A percentile compares a stretch with the other conserved stretches of the same genome.
Evolutionary conservation across 805 yeast genomes (phyloP).

Genomic region (Metschnikowia baotianmanensis): DNA sequence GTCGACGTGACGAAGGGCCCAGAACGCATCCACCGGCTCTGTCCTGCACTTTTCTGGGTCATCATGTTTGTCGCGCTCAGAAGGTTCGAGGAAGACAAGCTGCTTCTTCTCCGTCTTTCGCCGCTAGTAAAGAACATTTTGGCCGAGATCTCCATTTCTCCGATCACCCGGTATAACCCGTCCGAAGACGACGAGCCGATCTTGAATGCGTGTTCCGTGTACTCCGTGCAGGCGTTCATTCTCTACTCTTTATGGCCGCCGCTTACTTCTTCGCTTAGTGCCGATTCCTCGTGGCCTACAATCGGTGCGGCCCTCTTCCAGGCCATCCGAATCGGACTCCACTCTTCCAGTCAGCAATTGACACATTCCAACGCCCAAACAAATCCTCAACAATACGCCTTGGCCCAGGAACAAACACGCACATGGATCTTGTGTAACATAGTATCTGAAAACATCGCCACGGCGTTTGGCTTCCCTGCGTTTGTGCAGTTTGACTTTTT

Average conservation of each 20-base stretch:
- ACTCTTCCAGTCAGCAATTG: conserved; percentile 46
- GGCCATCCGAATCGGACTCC: conserved; percentile 89
- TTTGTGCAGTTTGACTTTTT: conserved; percentile 78
- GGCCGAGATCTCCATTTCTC: conserved; percentile 86
- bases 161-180: conserved; percentile 81
- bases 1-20: conserved; percentile 83
- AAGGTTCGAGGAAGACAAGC: conserved; percentile 42
- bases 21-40: conserved; percentile 69
- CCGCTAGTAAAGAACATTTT: conserved; percentile 71
- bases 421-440: conserved; percentile 96
- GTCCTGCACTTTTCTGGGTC: conserved; percentile 94
- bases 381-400: conserved; percentile 20
- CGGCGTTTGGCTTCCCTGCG: conserved; percentile 93
- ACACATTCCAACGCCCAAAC: too few species aligned
- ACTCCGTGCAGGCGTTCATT: conserved; percentile 89
- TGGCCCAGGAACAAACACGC: conserved; percentile 71
- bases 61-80: conserved; percentile 82
- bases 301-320: conserved; percentile 91
- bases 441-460: conserved; percentile 85
- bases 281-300: conserved; percentile 95
- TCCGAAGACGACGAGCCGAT: conserved; percentile 77
- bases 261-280: conserved; percentile 86
- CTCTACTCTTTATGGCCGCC: conserved; percentile 96
- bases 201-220: conserved; percentile 85
- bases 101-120: conserved; percentile 58